Conservation (phyloP, 345 rosid genomes). For the Schrenkiella parvula region DNA sequence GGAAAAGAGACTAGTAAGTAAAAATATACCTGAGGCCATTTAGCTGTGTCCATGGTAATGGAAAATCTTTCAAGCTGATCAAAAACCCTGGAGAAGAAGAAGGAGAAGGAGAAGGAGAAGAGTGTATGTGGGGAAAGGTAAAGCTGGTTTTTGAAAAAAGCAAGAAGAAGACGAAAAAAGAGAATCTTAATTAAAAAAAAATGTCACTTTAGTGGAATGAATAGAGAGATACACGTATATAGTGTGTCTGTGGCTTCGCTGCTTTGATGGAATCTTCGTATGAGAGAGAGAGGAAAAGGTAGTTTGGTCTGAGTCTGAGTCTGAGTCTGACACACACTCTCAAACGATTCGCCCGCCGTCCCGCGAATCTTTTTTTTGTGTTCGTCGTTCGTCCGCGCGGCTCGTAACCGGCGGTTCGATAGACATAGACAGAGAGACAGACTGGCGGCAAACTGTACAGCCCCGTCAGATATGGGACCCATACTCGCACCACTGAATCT, state of each 20-base stretch:
- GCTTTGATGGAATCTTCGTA: constrained; percentile 22
- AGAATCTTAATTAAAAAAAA: not conserved
- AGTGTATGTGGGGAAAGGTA: constrained; percentile 17
- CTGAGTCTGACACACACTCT: constrained; percentile 28
- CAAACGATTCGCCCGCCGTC: constrained; percentile 23
- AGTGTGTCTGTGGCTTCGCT: not conserved
- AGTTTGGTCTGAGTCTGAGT: constrained; percentile 5
- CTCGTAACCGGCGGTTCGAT: not conserved
- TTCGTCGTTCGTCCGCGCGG: too few species aligned
- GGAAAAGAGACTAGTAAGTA: not conserved
- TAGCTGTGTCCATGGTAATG: constrained; percentile 79
- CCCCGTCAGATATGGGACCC: too few species aligned
- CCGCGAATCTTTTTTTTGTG: constrained; percentile 20
- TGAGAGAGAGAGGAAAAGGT: not conserved
- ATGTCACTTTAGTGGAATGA: not conserved
- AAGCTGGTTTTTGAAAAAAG: constrained; percentile 20
- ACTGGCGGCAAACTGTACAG: constrained; percentile 15
- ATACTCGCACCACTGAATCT: too few species aligned
- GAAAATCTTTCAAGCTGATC: constrained; percentile 17
- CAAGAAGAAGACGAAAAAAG: constrained; percentile 28
- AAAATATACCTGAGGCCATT: constrained; percentile 82
- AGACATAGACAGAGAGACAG: not conserved
- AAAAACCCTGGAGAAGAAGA: not conserved
- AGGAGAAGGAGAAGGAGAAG: not conserved
- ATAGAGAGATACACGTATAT: not conserved